Evolutionary conservation across 1,284 basidiomycete genomes (phyloP).

Genomic region (Irpex sp.): DNA sequence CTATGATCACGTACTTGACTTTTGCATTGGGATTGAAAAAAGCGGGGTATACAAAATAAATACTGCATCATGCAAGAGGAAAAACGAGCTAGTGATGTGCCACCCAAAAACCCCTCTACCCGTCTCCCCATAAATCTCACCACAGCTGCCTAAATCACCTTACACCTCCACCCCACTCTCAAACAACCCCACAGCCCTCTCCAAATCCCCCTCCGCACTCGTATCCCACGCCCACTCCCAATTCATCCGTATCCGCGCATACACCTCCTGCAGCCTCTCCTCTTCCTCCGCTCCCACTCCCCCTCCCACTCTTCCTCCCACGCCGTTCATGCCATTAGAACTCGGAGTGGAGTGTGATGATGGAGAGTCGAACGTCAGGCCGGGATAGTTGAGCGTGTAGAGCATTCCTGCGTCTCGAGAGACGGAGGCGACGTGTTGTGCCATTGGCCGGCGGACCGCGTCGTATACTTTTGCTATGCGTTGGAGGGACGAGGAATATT

Average conservation of each 20-base stretch:
- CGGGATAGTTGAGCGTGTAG: constrained; percentile 30
- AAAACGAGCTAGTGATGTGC: too few relatives aligned
- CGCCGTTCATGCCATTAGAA: not conserved
- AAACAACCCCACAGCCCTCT: constrained; percentile 23
- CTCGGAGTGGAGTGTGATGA: too few relatives aligned
- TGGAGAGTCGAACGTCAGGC: constrained; percentile 6
- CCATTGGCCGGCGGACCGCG: constrained; percentile 36
- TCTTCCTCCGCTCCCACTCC: constrained; percentile 14
- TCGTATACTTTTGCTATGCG: constrained; percentile 39
- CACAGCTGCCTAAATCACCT: not conserved
- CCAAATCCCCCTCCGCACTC: constrained; percentile 29
- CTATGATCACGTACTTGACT: too few relatives aligned
- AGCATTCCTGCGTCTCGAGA: constrained; percentile 30
- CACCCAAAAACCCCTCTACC: too few relatives aligned
- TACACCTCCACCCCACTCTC: not conserved
- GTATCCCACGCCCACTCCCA: constrained; percentile 41
- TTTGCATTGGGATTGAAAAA: too few relatives aligned
- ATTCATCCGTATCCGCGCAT: constrained; percentile 21
- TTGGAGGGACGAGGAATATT: not conserved
- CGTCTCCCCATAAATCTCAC: too few relatives aligned
- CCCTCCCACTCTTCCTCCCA: not conserved
- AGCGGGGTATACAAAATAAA: too few relatives aligned
- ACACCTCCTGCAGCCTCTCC: constrained; percentile 25
- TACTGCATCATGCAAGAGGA: too few relatives aligned
- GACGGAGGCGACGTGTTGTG: constrained; percentile 28